Evolutionary conservation across 148 eudicot species (phyloP), one percentile per base, ranked within the genome.

Genomic region (Rhododendron vialii): DNA sequence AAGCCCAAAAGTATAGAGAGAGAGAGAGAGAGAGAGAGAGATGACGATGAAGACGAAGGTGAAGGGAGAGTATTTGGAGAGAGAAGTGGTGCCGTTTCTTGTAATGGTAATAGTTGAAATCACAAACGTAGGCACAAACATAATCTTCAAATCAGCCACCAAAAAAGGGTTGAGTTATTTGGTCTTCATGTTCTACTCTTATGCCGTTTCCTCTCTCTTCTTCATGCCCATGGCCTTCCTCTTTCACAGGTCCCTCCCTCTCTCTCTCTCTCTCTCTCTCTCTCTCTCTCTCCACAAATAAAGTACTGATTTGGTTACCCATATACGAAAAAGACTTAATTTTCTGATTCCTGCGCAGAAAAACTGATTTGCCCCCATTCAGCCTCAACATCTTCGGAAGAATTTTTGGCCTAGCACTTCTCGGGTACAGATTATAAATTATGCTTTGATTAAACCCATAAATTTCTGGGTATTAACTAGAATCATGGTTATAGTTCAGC

Each of bases 51-150:
- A 36, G 38, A 3, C 2, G 38, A 35, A 35, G 88, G 88, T 69
- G 35, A 26, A 82, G n/a, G 79, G 81, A 9, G 82, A 88, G 18
- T 84, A 88, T 74, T 89, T 87, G 28, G 59, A 87, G 53, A 82
- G 81, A 43, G 91, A 92, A 41, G 88, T 89, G 51, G 63, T 92
- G 11, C 94, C 94, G 3, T 91, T 89, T 74, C 50, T 83, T 9
- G 89, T 88, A 28, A 84, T 92, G 90, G 90, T 41, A 5, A 41
- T 41, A 41, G 45, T 41, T 41, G 45, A 41, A 41, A 41, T 41
- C 45, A 41, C 45, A 41, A 41, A 41, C 45, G 45, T 41, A 41
- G 45, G 45, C 8, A 41, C 45, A 41, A 41, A 7, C 45, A 41
- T 41, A 41, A 7, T 41, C 45, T 41, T 41, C 45, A 41, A 41